Conservation (phyloP, 2,329 filamentous ascomycete species). For the Trichoderma asperellum region DNA sequence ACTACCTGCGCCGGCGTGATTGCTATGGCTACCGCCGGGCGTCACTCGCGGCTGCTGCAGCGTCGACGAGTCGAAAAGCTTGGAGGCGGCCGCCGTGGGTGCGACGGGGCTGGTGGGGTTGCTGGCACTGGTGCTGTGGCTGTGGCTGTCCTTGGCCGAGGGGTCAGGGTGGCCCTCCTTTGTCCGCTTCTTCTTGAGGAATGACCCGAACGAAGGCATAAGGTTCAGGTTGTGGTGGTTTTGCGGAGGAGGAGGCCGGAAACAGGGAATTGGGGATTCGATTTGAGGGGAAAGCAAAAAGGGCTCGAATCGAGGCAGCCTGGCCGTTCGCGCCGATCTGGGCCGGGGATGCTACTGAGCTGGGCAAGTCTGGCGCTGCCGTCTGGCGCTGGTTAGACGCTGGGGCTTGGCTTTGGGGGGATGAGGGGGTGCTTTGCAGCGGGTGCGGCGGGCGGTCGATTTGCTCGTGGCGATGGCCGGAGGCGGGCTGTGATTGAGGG, state of each 20-base stretch:
- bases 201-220: constrained; percentile 95
- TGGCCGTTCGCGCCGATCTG: constrained; percentile 17
- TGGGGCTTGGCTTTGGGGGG: not conserved
- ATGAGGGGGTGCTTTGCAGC: not conserved
- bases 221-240: constrained; percentile 32
- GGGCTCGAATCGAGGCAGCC: constrained; percentile 6
- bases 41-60: constrained; percentile 31
- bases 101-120: constrained; percentile 68
- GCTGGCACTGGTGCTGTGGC: not conserved
- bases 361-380: not conserved
- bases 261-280: constrained; percentile 12
- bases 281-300: constrained; percentile 16
- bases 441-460: not conserved
- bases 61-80: constrained; percentile 51
- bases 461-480: not conserved
- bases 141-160: constrained; percentile 47
- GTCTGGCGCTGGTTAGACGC: not conserved
- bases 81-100: constrained; percentile 48
- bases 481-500: not conserved
- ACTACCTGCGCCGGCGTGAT: not conserved
- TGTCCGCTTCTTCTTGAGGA: constrained; percentile 98
- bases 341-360: not conserved
- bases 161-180: constrained; percentile 81
- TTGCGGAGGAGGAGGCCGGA: constrained; percentile 1
- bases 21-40: not conserved